Evolutionary conservation across 164 flowering plant species (phyloP).

Genomic region (Pachysandra terminalis): DNA sequence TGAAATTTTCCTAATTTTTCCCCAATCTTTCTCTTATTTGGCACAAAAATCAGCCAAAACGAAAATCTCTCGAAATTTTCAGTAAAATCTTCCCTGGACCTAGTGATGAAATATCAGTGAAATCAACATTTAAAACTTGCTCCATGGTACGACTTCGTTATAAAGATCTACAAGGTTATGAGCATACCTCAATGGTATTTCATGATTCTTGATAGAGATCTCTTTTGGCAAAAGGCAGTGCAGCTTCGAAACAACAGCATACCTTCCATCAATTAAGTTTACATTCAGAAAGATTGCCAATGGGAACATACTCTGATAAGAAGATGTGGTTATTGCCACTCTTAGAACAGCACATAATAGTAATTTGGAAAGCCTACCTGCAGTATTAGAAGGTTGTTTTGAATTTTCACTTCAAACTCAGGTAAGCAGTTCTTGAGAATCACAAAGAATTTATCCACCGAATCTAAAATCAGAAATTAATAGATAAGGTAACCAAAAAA

Average conservation of each 20-base stretch:
- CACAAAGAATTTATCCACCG: not conserved
- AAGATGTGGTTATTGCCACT: conserved; percentile 36
- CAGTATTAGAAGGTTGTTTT: conserved; percentile 12
- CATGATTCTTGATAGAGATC: conserved; percentile 21
- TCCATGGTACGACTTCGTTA: not conserved
- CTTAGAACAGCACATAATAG: conserved; percentile 42
- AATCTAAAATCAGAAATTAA: not conserved
- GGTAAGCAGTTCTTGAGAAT: not conserved
- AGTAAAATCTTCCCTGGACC: too few species aligned
- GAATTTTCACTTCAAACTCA: not conserved
- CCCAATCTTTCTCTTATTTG: too few species aligned
- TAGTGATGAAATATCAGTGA: too few species aligned
- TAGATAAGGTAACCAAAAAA: not conserved
- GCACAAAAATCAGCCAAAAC: too few species aligned
- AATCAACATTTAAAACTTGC: too few species aligned
- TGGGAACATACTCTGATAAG: conserved; percentile 24
- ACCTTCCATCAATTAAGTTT: conserved; percentile 21
- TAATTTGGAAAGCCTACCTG: conserved; percentile 34
- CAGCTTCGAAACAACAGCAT: conserved; percentile 29
- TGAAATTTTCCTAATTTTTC: too few species aligned
- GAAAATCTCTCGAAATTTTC: too few species aligned
- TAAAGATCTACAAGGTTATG: not conserved
- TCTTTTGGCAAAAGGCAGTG: conserved; percentile 30
- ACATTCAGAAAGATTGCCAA: conserved; percentile 14
- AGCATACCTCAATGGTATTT: conserved; percentile 54